These are phyloP conservation scores for Heliamphora pulchella DNA, from an alignment of 179 eudicot species.

Conservation along the genomic window DNA sequence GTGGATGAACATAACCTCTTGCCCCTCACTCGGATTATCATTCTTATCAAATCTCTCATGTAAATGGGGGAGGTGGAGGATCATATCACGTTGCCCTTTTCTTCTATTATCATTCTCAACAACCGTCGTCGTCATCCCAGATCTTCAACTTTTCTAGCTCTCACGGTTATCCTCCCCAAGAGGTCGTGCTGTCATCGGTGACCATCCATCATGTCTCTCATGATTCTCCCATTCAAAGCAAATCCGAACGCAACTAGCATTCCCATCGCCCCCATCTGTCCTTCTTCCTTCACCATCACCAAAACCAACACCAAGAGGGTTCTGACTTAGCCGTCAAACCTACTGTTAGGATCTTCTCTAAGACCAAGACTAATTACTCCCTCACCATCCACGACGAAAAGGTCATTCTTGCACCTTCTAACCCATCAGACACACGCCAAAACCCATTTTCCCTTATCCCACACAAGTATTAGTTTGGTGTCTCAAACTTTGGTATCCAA, in stretches of 20 bases:
- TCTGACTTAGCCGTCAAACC: slow-evolving; percentile 35
- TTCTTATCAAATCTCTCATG: no score
- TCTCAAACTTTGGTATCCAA: no score
- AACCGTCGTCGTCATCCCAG: slow-evolving; percentile 16
- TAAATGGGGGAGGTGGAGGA: slow-evolving; percentile 5
- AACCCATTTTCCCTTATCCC: no score
- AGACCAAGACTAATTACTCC: slow-evolving; percentile 49
- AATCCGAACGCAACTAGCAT: slow-evolving; percentile 16
- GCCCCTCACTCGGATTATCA: no score
- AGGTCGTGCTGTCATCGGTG: background rate
- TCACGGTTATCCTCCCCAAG: slow-evolving; percentile 9
- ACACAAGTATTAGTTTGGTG: no score
- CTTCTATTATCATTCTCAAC: background rate
- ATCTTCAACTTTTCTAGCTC: background rate
- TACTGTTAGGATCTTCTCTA: slow-evolving; percentile 39
- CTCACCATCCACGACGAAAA: slow-evolving; percentile 56
- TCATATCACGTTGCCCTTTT: background rate
- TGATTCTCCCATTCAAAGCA: background rate
- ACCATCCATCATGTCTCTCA: slow-evolving; percentile 16
- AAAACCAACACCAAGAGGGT: slow-evolving; percentile 16
- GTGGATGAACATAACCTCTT: no score
- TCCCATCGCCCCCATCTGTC: slow-evolving; percentile 40
- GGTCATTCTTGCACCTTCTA: slow-evolving; percentile 52
- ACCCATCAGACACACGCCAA: slow-evolving; percentile 60
- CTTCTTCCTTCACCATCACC: slow-evolving; percentile 24